These are phyloP conservation scores for Pseudonectria buxi DNA, from an alignment of 2,329 filamentous ascomycete species.

Conservation along the genomic window DNA sequence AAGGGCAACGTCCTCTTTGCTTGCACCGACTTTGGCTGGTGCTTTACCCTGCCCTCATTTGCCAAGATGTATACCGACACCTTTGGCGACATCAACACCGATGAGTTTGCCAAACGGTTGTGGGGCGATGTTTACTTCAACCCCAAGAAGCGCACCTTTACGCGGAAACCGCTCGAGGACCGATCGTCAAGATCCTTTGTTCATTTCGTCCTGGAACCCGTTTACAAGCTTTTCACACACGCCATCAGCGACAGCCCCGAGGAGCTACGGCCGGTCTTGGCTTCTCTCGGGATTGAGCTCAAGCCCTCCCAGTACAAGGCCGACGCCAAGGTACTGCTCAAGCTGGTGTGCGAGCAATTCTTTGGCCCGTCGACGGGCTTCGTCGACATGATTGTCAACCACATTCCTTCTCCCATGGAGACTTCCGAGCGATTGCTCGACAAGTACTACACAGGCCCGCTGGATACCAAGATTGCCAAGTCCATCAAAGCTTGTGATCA, in stretches of 20 bases:
- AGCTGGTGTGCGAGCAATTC: conserved; percentile 88
- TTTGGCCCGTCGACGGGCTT: conserved; percentile 86
- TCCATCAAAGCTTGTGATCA: conserved; percentile 79
- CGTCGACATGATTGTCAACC: conserved; percentile 88
- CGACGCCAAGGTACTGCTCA: conserved; percentile 83
- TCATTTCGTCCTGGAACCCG: conserved; percentile 89
- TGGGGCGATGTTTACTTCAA: conserved; percentile 99
- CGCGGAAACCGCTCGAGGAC: conserved; percentile 77
- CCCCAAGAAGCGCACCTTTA: conserved; percentile 82
- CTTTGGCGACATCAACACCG: conserved; percentile 72
- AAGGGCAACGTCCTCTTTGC: conserved; percentile 98
- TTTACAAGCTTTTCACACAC: conserved; percentile 96
- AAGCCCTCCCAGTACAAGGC: conserved; percentile 90
- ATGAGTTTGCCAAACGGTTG: conserved; percentile 76
- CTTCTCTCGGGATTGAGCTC: conserved; percentile 70
- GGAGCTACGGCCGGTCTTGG: conserved; percentile 73
- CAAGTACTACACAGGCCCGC: conserved; percentile 84
- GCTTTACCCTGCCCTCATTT: conserved; percentile 89
- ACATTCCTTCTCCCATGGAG: conserved; percentile 79
- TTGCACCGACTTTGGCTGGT: conserved; percentile 91
- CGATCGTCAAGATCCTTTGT: conserved; percentile 81
- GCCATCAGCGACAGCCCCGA: conserved; percentile 86
- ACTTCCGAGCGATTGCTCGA: conserved; percentile 72
- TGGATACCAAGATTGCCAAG: conserved; percentile 72
- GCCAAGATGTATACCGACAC: conserved; percentile 92